phyloP scores from a whole-genome alignment of 108 stramenopile species.

The Nannochloropsis gaditana region DNA sequence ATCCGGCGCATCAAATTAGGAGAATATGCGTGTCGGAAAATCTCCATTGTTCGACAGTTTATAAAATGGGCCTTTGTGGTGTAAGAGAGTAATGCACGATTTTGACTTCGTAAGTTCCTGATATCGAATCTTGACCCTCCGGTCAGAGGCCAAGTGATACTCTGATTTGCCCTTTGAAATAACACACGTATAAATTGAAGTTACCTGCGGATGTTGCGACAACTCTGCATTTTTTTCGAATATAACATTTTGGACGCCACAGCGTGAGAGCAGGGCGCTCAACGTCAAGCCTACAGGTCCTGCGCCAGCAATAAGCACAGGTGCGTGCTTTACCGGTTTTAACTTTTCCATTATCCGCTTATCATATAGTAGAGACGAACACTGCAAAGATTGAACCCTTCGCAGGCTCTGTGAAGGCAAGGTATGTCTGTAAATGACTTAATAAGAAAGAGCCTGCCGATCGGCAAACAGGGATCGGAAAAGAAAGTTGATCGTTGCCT shows the following conservation, averaged over 20 bases:
- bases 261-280: constrained; percentile 33
- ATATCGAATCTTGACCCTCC: too few species aligned
- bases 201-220: background rate
- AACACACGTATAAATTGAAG: background rate
- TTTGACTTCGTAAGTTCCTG: constrained; percentile 54
- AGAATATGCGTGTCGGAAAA: constrained; percentile 42
- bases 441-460: too few species aligned
- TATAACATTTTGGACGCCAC: constrained; percentile 35
- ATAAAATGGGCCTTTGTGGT: constrained; percentile 80
- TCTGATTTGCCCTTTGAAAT: background rate
- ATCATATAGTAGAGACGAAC: too few species aligned
- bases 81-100: too few species aligned
- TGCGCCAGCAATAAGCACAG: constrained; percentile 46
- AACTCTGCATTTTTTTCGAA: constrained; percentile 29
- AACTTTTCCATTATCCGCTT: too few species aligned
- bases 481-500: too few species aligned
- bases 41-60: constrained; percentile 84
- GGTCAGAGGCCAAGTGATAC: background rate
- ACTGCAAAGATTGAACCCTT: too few species aligned
- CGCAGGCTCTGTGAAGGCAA: too few species aligned
- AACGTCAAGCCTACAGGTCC: constrained; percentile 41
- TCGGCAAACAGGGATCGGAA: too few species aligned
- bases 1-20: background rate
- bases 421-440: too few species aligned
- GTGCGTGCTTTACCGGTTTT: background rate